These are phyloP conservation scores for Pachyrhizus erosus DNA, from an alignment of 306 rosid species.

Conservation along the genomic window DNA sequence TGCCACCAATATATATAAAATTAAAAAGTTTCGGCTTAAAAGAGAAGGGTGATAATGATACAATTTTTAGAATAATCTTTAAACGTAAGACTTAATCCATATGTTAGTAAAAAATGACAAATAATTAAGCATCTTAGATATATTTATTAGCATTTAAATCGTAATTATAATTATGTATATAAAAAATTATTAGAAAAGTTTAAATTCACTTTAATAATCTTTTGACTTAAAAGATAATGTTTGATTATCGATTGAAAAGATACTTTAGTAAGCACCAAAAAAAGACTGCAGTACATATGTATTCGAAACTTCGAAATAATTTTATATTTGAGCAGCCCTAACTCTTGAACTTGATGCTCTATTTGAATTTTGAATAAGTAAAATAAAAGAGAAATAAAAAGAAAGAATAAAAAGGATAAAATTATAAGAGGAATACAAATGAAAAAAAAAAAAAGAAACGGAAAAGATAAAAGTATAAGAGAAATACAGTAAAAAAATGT, in stretches of 20 bases:
- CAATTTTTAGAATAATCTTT: background rate
- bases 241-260: background rate
- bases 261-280: background rate
- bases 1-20: slow-evolving; percentile 38
- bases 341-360: too few species aligned
- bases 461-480: background rate
- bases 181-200: background rate
- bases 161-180: background rate
- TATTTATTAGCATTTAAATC: background rate
- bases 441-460: background rate
- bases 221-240: background rate
- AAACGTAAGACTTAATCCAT: background rate
- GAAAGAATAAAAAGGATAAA: too few species aligned
- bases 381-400: too few species aligned
- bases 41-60: slow-evolving; percentile 12
- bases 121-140: background rate
- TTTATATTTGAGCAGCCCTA: background rate
- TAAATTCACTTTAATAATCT: background rate
- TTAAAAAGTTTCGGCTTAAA: slow-evolving; percentile 36
- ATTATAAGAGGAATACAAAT: background rate
- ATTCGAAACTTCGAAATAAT: background rate
- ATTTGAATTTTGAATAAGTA: too few species aligned
- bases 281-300: too few species aligned
- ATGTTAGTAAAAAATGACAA: background rate
- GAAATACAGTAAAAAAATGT: background rate